Evolutionary conservation across 164 flowering plant species (phyloP).

Genomic region (Amborella trichopoda): DNA sequence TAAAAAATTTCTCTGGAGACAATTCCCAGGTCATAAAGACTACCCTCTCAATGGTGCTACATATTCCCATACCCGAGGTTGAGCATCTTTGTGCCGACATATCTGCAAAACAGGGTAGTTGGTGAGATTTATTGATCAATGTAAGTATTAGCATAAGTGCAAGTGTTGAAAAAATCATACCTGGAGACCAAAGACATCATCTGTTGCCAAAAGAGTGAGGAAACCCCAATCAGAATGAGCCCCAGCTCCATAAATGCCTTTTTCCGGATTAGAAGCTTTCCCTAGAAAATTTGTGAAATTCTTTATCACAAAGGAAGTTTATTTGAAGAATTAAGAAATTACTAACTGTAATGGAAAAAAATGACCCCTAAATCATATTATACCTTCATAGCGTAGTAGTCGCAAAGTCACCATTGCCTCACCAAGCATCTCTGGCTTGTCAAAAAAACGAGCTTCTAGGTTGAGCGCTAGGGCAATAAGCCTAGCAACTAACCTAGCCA

Average conservation of each 20-base stretch:
- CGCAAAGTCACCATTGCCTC: constrained; percentile 67
- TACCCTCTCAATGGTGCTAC: constrained; percentile 89
- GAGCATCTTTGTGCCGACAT: constrained; percentile 78
- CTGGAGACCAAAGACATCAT: constrained; percentile 72
- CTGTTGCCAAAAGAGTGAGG: constrained; percentile 87
- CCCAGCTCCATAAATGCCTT: constrained; percentile 86
- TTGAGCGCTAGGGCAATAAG: constrained; percentile 85
- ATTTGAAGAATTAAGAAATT: too few relatives aligned
- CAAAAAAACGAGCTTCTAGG: constrained; percentile 60
- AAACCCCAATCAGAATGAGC: constrained; percentile 92
- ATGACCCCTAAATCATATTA: constrained; percentile 12
- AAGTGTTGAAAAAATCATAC: constrained; percentile 46
- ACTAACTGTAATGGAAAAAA: too few relatives aligned
- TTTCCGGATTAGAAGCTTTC: constrained; percentile 47
- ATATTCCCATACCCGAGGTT: constrained; percentile 73
- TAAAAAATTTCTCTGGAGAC: too few relatives aligned
- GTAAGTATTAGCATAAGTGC: too few relatives aligned
- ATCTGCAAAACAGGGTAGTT: constrained; percentile 30
- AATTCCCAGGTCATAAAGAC: too few relatives aligned
- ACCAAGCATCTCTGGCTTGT: constrained; percentile 76
- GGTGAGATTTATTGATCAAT: too few relatives aligned
- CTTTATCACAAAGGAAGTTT: too few relatives aligned
- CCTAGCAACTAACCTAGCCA: constrained; percentile 63
- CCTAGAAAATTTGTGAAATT: constrained; percentile 24
- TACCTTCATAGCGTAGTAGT: constrained; percentile 85